phyloP scores from a whole-genome alignment of 129 eudicot species.

The carrot (Daucus carota) region DH1_v3.0 NC_030384.2:37961501-37962000 shows the following conservation, averaged over 20 bases:
- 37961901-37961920: slow-evolving; percentile 74
- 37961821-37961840: background rate
- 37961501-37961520: slow-evolving; percentile 1
- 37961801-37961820: background rate
- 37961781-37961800: background rate
- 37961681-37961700: background rate
- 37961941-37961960: slow-evolving; percentile 41
- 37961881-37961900: slow-evolving; percentile 20
- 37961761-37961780: background rate
- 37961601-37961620: slow-evolving; percentile 8
- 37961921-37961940: slow-evolving; percentile 84
- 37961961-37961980: background rate
- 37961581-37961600: background rate
- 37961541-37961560: background rate
- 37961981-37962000: background rate
- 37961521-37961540: background rate
- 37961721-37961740: slow-evolving; percentile 21
- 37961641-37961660: background rate
- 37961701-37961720: slow-evolving; percentile 12
- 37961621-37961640: slow-evolving; percentile 5
- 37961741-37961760: slow-evolving; percentile 9
- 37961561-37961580: background rate
- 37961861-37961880: slow-evolving; percentile 13
- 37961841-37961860: background rate
- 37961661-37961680: slow-evolving; percentile 18